Base-by-base conservation (phyloP, 768 basidiomycete species). In the Boletus edulis region DNA sequence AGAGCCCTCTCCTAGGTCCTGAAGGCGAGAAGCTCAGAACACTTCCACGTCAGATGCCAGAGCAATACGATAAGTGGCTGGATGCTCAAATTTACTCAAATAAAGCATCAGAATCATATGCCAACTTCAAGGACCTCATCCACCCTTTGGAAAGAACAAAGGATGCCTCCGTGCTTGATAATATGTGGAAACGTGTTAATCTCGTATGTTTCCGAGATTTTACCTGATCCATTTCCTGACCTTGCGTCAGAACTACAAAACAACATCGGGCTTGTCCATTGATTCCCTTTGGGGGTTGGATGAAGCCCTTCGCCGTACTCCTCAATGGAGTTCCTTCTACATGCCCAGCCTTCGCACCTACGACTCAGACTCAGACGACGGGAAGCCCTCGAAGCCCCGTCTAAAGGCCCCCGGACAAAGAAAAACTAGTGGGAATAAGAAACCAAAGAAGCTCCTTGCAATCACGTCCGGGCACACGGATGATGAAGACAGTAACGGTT, bases 41-140 rank as follows among this genome's bases (percentile, higher is more conserved):
- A 8, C 70, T 74, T 37, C 67, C 75, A 15, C 80, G 78, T 37
- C 65, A 76, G 44, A 83, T 83, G 76, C 82, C 86, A 5, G 79
- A 81, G 48, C 78, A 77, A 39, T 88, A 83, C 57, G 80, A 86
- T 52, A 62, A 64, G 46, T 93, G 89, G 88, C 65, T 82, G 2
- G 84, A 89, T 57, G 88, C 89, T 4, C 84, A 87, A 61, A 65
- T 82, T 46, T 75, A 75, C 55, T 91, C 90, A 0, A 73, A 75
- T 48, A 71, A 77, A 57, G 89, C 87, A 15, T 79, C 84, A 2
- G 72, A 77, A 44, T 67, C 72, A 47, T 76, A 74, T 44, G 70
- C 73, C 17, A 80, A 70, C 57, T 85, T 79, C 65, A 79, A 85
- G 62, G 78, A 83, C 56, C 62, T 80, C 18, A 76, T 87, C 34